phyloP scores from a whole-genome alignment of 768 basidiomycete genomes.

The Gelatoporia subvermispora region DNA sequence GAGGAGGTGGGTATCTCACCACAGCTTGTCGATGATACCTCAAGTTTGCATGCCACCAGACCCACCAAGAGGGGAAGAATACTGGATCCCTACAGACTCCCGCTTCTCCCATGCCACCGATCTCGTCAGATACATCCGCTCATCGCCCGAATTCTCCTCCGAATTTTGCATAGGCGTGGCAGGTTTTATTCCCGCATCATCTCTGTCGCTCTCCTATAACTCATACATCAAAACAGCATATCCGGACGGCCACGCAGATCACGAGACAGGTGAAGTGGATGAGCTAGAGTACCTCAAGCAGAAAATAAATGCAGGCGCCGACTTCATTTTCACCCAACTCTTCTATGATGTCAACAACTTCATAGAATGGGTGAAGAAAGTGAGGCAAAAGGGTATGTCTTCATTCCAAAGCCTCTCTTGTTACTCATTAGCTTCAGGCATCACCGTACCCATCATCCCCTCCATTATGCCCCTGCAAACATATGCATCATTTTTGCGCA shows the following conservation, averaged over 20 bases:
- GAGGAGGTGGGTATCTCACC: conserved; percentile 62
- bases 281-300: conserved; percentile 70
- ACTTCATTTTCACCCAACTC: conserved; percentile 93
- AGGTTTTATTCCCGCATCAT: conserved; percentile 39
- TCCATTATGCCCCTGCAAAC: conserved; percentile 99
- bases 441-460: conserved; percentile 86
- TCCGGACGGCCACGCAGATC: conserved; percentile 83
- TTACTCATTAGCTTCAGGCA: conserved; percentile 47
- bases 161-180: conserved; percentile 95
- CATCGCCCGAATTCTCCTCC: conserved; percentile 68
- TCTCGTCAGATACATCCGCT: conserved; percentile 86
- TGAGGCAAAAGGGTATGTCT: conserved; percentile 64
- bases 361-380: conserved; percentile 68
- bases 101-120: conserved; percentile 82
- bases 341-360: conserved; percentile 96
- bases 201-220: background rate
- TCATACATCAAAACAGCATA: conserved; percentile 51
- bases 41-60: conserved; percentile 44
- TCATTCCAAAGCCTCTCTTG: background rate
- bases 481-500: conserved; percentile 85
- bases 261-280: conserved; percentile 47
- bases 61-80: conserved; percentile 89
- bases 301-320: conserved; percentile 92
- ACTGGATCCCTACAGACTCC: conserved; percentile 84
- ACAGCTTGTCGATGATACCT: background rate